Evolutionary conservation across 75 land plant species (phyloP).

Genomic region (Picea sitchensis): DNA sequence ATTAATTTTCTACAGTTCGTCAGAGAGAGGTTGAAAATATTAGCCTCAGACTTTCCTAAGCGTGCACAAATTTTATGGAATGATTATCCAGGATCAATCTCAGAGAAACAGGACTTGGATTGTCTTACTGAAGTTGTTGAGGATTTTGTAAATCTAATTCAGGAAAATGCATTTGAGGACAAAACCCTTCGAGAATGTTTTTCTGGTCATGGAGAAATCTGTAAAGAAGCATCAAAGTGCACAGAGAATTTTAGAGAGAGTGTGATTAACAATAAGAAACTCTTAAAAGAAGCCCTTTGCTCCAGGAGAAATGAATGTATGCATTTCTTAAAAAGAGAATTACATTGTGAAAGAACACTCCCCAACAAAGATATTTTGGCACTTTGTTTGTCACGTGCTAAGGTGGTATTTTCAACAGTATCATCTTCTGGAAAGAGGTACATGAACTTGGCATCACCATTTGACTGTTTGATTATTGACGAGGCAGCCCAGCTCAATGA

Average conservation of each 20-base stretch:
- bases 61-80: not conserved
- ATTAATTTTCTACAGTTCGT: constrained; percentile 1
- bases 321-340: not conserved
- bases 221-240: not conserved
- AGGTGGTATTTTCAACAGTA: constrained; percentile 77
- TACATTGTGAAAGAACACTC: not conserved
- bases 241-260: not conserved
- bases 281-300: not conserved
- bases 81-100: not conserved
- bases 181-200: constrained; percentile 1
- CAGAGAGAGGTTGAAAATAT: constrained; percentile 1
- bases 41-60: not conserved
- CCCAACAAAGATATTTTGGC: not conserved
- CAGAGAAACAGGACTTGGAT: constrained; percentile 4
- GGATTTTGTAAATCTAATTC: not conserved
- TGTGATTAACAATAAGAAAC: not conserved
- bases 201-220: not conserved
- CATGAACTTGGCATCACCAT: constrained; percentile 1
- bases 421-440: constrained; percentile 34
- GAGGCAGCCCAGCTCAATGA: constrained; percentile 82
- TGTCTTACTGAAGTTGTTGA: not conserved
- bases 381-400: constrained; percentile 27
- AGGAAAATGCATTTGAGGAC: not conserved
- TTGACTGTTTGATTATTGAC: constrained; percentile 97
- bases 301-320: constrained; percentile 2